Conservation (phyloP, 2,329 filamentous ascomycete genomes). For the Albophoma yamanashiensis region DNA sequence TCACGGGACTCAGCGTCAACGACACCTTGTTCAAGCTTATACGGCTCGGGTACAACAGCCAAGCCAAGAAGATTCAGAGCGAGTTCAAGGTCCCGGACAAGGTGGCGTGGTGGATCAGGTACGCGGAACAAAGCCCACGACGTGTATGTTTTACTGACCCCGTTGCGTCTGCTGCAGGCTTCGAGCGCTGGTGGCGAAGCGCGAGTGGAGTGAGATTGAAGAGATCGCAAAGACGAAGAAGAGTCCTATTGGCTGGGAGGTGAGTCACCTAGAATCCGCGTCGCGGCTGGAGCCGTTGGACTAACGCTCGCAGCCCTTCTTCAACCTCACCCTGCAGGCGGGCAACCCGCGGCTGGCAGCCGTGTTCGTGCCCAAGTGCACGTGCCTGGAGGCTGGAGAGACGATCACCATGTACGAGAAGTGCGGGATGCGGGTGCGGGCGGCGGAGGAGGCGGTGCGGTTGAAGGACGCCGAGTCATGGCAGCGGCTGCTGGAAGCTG, state of each 20-base stretch:
- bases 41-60: slow-evolving; percentile 67
- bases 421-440: slow-evolving; percentile 80
- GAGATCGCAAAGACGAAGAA: slow-evolving; percentile 70
- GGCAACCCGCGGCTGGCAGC: slow-evolving; percentile 83
- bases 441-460: slow-evolving; percentile 83
- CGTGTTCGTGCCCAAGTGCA: slow-evolving; percentile 81
- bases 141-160: neutral
- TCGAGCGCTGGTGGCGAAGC: slow-evolving; percentile 76
- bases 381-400: slow-evolving; percentile 54
- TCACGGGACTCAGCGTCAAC: slow-evolving; percentile 77
- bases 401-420: slow-evolving; percentile 91
- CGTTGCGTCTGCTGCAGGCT: slow-evolving; percentile 38
- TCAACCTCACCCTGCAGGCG: slow-evolving; percentile 76
- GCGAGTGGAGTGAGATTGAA: slow-evolving; percentile 89
- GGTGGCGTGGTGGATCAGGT: slow-evolving; percentile 75
- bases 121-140: slow-evolving; percentile 13
- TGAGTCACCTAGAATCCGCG: slow-evolving; percentile 29
- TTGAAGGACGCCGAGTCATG: slow-evolving; percentile 69
- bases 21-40: slow-evolving; percentile 88
- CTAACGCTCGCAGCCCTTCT: slow-evolving; percentile 60
- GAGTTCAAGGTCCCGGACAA: slow-evolving; percentile 93
- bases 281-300: neutral
- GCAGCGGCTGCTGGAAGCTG: slow-evolving; percentile 61
- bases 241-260: slow-evolving; percentile 94
- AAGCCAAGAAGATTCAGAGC: slow-evolving; percentile 76